Evolutionary conservation across 2,329 filamentous ascomycete species (phyloP), one percentile per base, ranked within the genome.

Genomic region (Alternaria longipes): DNA sequence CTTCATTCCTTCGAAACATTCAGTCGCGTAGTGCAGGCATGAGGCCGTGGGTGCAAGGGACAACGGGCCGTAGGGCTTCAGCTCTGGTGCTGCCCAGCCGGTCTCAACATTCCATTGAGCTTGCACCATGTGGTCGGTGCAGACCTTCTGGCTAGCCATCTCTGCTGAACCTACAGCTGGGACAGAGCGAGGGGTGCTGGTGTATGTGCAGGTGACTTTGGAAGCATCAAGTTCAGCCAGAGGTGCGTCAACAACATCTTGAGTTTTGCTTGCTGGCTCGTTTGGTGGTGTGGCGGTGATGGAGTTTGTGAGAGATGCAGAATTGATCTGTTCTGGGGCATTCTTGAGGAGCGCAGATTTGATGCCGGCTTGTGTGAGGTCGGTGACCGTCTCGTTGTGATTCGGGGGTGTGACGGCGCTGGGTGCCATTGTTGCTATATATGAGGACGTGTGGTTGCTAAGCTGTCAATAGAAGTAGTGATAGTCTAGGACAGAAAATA

Each of bases 1-100:
- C 81, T 96, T 97, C 82, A 90, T 84, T 12, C 93, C 93, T 81
- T 97, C 93, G 81, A 96, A 97, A 79, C 93, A 96, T 80, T 94
- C 91, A 49, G 92, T 96, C 11, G 92, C 93, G 80, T 97, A 97
- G 84, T 97, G 93, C 62, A 97, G 85, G 63, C 89, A 89, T 4
- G 89, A 91, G 14, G 92, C 91, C 5, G 90, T 94, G 36, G 93
- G 93, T 82, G 92, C 90, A 72, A 97, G 87, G 64, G 85, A 85
- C 54, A 97, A 82, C 11, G 91, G 90, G 0, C 91, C 91, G 79
- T 92, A 95, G 26, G 92, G 91, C 76, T 88, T 87, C 60, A 96
- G 85, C 70, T 90, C 85, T 1, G 93, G 93, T 2, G 86, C 83
- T 38, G 85, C 84, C 93, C 93, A 97, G 70, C 93, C 93, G 20